Conservation (phyloP, 106 monocot genomes). For the Posidonia australis region DNA sequence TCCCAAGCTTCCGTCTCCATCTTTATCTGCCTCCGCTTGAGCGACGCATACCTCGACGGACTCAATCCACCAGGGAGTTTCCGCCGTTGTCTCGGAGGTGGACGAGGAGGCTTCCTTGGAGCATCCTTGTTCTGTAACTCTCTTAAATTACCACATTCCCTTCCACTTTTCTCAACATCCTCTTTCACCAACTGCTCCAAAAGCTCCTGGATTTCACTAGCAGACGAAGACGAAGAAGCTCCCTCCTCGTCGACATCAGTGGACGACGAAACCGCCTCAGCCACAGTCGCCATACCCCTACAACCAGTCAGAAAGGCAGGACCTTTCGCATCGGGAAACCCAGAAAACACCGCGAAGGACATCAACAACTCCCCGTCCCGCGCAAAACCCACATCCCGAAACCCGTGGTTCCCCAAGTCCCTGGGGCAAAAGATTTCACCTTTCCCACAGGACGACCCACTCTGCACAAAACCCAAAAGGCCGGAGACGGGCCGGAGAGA, state of each 20-base stretch:
- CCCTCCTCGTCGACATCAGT: conserved; percentile 40
- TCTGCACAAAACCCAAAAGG: no score
- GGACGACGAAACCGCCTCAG: conserved; percentile 37
- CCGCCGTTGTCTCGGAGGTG: neutral
- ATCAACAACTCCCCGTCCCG: neutral
- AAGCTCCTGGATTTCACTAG: conserved; percentile 27
- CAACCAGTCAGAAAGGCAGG: neutral
- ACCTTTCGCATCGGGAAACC: neutral
- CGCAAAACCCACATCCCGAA: neutral
- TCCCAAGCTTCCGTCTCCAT: conserved; percentile 96
- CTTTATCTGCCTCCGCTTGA: conserved; percentile 59
- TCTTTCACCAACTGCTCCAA: conserved; percentile 22
- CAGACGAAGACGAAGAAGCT: neutral
- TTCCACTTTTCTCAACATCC: neutral
- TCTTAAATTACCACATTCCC: neutral
- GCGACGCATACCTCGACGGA: conserved; percentile 24
- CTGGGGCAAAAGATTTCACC: no score
- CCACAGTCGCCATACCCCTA: conserved; percentile 29
- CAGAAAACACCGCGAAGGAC: neutral
- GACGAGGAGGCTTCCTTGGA: neutral
- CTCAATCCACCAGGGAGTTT: conserved; percentile 22
- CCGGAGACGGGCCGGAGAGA: no score
- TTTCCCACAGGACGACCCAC: no score
- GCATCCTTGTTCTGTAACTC: neutral
- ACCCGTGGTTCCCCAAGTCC: neutral